A percentile compares a stretch with the other conserved stretches of the same genome.
phyloP scores from a whole-genome alignment of 176 grass and related monocot species.

The Pontederia crassipes region DNA sequence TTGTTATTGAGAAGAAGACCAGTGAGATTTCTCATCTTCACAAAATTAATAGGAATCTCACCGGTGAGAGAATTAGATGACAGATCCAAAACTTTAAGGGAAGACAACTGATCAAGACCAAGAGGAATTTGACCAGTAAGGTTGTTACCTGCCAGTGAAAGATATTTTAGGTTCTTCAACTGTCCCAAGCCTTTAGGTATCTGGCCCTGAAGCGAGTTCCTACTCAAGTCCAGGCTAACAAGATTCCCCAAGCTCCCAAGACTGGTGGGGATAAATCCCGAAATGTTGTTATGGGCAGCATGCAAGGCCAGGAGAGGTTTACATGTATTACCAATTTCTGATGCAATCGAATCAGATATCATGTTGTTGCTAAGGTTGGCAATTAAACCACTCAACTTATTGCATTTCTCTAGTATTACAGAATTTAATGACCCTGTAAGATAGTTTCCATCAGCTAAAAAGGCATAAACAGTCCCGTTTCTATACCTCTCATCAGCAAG shows the following conservation, averaged over 20 bases:
- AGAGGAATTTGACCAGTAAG: constrained; percentile 66
- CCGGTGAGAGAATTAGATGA: constrained; percentile 72
- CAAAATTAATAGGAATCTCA: constrained; percentile 52
- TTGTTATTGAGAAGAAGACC: constrained; percentile 76
- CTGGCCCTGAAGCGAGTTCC: constrained; percentile 45
- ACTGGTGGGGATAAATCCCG: constrained; percentile 54
- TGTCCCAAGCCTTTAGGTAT: constrained; percentile 56
- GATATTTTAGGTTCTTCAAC: constrained; percentile 42
- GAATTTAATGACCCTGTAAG: constrained; percentile 45
- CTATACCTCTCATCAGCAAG: constrained; percentile 35
- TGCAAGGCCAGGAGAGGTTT: constrained; percentile 55
- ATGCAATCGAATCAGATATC: constrained; percentile 41
- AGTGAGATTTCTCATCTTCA: constrained; percentile 62
- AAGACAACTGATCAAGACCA: constrained; percentile 35
- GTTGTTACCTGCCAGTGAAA: constrained; percentile 64
- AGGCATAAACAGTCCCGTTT: constrained; percentile 38
- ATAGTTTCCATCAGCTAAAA: constrained; percentile 48
- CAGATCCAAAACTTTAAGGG: constrained; percentile 72
- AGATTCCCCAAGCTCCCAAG: constrained; percentile 46
- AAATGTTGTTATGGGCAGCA: constrained; percentile 59
- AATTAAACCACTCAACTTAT: constrained; percentile 38
- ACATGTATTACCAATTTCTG: constrained; percentile 38
- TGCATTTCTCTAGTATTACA: constrained; percentile 57
- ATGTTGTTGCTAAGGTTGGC: constrained; percentile 46
- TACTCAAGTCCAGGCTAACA: constrained; percentile 53